phyloP scores from a whole-genome alignment of 2,329 filamentous ascomycete genomes.

The Tolypocladium inflatum region DNA sequence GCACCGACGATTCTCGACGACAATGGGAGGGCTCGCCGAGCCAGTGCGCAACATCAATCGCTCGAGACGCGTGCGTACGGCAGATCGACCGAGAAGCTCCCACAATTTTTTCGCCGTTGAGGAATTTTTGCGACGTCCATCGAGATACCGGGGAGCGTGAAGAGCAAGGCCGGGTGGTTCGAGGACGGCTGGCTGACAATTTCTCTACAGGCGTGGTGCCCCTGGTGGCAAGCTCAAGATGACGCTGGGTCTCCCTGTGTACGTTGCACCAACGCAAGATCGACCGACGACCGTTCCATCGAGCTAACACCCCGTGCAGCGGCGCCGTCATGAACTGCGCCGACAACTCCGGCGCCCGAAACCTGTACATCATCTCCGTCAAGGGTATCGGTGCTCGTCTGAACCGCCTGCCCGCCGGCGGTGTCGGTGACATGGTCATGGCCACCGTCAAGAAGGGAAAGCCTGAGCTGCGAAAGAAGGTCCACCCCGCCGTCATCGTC shows the following conservation, averaged over 20 bases:
- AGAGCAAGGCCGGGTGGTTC: not conserved
- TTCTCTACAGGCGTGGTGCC: conserved; percentile 60
- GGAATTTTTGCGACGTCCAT: conserved; percentile 2
- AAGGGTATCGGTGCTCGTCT: conserved; percentile 97
- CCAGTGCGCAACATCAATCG: not conserved
- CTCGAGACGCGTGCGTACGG: not conserved
- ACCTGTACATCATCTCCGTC: conserved; percentile 99
- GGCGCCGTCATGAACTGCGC: conserved; percentile 99
- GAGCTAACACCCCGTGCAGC: conserved; percentile 37
- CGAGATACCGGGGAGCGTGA: conserved; percentile 1
- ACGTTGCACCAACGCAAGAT: conserved; percentile 35
- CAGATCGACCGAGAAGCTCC: not conserved
- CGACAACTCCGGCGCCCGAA: conserved; percentile 97
- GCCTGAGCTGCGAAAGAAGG: conserved; percentile 99
- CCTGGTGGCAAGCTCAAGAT: conserved; percentile 99
- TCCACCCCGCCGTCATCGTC: conserved; percentile 99
- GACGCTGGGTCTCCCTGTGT: conserved; percentile 99
- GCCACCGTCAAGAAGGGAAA: conserved; percentile 99
- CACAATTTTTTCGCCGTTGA: not conserved
- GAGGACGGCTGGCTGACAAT: conserved; percentile 1
- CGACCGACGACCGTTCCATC: not conserved
- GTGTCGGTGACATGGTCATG: conserved; percentile 99
- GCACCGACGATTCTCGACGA: not conserved
- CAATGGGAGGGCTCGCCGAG: not conserved
- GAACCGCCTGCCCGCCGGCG: conserved; percentile 92